phyloP scores from a whole-genome alignment of 768 basidiomycete genomes.

The Leucocoprinus sp. region DNA sequence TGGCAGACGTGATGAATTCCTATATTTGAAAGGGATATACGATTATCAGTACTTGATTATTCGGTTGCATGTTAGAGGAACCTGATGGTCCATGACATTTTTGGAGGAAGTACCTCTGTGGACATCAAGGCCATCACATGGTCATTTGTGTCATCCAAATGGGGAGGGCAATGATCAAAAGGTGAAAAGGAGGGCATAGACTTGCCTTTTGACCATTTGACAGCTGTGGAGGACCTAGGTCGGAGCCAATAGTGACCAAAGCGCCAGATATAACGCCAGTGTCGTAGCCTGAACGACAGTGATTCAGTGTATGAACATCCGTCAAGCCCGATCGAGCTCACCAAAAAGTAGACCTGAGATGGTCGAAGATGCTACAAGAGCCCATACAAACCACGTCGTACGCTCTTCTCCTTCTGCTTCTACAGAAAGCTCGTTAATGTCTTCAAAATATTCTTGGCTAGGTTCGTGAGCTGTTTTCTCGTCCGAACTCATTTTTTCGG shows the following conservation, averaged over 20 bases:
- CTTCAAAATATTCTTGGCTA: conserved; percentile 28
- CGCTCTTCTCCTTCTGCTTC: conserved; percentile 58
- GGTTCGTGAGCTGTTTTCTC: background rate
- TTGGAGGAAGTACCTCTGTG: no score
- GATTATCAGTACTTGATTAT: no score
- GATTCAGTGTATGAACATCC: background rate
- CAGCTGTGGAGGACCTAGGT: conserved; percentile 50
- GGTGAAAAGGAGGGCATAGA: background rate
- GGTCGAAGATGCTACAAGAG: conserved; percentile 66
- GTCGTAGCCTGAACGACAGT: conserved; percentile 66
- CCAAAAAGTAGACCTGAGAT: conserved; percentile 74
- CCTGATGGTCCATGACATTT: no score
- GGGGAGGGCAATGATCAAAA: background rate
- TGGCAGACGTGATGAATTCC: conserved; percentile 78
- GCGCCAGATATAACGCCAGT: conserved; percentile 78
- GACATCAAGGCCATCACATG: no score
- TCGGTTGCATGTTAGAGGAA: no score
- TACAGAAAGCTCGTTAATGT: conserved; percentile 51
- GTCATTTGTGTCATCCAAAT: background rate
- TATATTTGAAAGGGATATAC: no score
- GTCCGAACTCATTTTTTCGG: conserved; percentile 1
- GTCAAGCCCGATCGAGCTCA: conserved; percentile 22
- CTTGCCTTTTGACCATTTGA: conserved; percentile 62
- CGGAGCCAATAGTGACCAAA: conserved; percentile 63
- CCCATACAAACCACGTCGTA: conserved; percentile 70